Conservation (phyloP, 208 protist genomes). For the Trypanosoma mega region DNA sequence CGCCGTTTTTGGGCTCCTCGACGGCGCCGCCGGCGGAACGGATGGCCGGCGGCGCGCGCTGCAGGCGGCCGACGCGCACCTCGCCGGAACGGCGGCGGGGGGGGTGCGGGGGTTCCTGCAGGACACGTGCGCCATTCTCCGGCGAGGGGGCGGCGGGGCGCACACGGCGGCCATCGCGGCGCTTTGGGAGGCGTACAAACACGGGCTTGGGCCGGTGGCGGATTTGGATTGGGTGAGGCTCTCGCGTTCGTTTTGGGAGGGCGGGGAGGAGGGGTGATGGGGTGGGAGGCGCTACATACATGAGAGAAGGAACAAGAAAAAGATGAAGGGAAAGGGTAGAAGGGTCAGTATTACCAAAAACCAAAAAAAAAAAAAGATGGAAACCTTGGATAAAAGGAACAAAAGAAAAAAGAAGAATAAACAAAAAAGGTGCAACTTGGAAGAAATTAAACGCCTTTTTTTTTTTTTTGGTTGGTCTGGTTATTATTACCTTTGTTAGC, state of each 20-base stretch:
- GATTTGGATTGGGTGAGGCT: slow-evolving; percentile 20
- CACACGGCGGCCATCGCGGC: slow-evolving; percentile 6
- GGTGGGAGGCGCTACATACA: not conserved
- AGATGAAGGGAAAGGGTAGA: not conserved
- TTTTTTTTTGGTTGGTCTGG: too few species aligned
- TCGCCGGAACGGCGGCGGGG: too few species aligned
- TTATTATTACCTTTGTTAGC: too few species aligned
- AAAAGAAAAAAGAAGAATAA: not conserved
- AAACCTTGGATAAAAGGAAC: not conserved
- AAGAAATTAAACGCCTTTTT: too few species aligned
- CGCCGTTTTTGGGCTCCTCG: slow-evolving; percentile 15
- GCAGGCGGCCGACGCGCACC: not conserved
- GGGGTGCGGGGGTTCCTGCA: slow-evolving; percentile 2
- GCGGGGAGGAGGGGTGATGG: not conserved
- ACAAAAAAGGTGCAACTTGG: too few species aligned
- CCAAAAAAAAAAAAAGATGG: not conserved
- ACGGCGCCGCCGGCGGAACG: not conserved
- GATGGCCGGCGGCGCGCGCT: not conserved
- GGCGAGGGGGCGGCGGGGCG: too few species aligned
- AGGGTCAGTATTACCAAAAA: not conserved
- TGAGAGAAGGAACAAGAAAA: not conserved
- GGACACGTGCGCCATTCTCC: too few species aligned
- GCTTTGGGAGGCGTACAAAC: slow-evolving; percentile 8
- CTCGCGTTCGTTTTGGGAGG: not conserved
- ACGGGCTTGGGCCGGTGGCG: not conserved